Evolutionary conservation across 495 filamentous ascomycete genomes (phyloP).

Genomic region (Podospora appendiculata): DNA sequence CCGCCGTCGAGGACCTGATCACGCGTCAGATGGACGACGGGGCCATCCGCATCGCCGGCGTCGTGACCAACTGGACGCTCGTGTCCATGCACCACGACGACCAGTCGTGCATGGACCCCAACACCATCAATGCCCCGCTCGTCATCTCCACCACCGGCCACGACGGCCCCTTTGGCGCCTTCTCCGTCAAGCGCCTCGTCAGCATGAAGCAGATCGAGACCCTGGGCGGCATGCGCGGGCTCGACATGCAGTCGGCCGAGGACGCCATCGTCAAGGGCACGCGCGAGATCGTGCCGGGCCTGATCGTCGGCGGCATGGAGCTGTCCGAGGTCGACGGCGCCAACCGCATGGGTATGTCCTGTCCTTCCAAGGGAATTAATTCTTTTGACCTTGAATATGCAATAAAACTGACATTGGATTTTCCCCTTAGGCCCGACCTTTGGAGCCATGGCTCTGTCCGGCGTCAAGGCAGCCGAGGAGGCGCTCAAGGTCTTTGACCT

Average conservation of each 20-base stretch:
- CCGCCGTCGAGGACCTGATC: slow-evolving; percentile 82
- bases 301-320: slow-evolving; percentile 93
- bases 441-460: slow-evolving; percentile 74
- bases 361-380: not conserved
- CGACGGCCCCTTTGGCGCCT: slow-evolving; percentile 85
- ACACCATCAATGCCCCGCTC: slow-evolving; percentile 85
- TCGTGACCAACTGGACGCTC: slow-evolving; percentile 91
- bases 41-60: slow-evolving; percentile 66
- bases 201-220: slow-evolving; percentile 73
- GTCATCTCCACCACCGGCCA: slow-evolving; percentile 84
- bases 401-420: not conserved
- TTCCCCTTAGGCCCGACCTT: slow-evolving; percentile 42
- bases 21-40: slow-evolving; percentile 50
- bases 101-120: slow-evolving; percentile 92
- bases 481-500: slow-evolving; percentile 66
- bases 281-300: slow-evolving; percentile 73
- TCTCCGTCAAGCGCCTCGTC: slow-evolving; percentile 77
- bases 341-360: slow-evolving; percentile 63
- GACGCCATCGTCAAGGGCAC: slow-evolving; percentile 88
- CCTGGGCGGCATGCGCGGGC: slow-evolving; percentile 81
- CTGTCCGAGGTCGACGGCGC: slow-evolving; percentile 82
- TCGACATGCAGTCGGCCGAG: slow-evolving; percentile 85
- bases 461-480: slow-evolving; percentile 86
- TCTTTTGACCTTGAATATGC: not conserved
- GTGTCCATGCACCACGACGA: slow-evolving; percentile 79